phyloP scores from a whole-genome alignment of 2,329 filamentous ascomycete species.

The Monosporascus sp. region DNA sequence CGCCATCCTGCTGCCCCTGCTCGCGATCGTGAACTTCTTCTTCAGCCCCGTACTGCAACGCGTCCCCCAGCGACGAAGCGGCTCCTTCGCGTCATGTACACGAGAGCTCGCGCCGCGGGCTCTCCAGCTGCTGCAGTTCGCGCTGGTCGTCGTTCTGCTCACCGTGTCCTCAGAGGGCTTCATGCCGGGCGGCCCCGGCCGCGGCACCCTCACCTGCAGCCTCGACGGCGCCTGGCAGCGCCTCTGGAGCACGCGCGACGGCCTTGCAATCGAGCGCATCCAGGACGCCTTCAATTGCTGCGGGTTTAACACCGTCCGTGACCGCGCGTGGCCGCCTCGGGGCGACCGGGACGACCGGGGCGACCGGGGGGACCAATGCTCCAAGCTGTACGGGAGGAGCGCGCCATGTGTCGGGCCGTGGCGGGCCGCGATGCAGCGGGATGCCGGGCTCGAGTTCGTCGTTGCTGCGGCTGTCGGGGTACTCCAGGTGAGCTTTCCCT shows the following conservation, averaged over 20 bases:
- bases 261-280: constrained; percentile 46
- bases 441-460: constrained; percentile 49
- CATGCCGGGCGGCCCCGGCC: constrained; percentile 25
- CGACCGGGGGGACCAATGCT: constrained; percentile 29
- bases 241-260: constrained; percentile 48
- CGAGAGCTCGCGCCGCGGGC: constrained; percentile 25
- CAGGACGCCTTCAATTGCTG: constrained; percentile 65
- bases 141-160: constrained; percentile 38
- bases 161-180: constrained; percentile 33
- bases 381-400: constrained; percentile 38
- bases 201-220: constrained; percentile 39
- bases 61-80: not conserved
- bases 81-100: not conserved
- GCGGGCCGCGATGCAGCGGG: constrained; percentile 48
- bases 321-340: constrained; percentile 56
- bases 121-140: constrained; percentile 37
- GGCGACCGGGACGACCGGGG: too few relatives aligned
- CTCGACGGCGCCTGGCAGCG: constrained; percentile 52
- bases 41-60: constrained; percentile 13
- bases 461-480: constrained; percentile 49
- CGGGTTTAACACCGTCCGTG: constrained; percentile 51
- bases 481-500: constrained; percentile 44
- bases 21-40: constrained; percentile 22
- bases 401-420: constrained; percentile 49
- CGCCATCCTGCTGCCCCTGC: constrained; percentile 23